phyloP scores from a whole-genome alignment of 106 monocot genomes.

The Dioscorea zingiberensis region DNA sequence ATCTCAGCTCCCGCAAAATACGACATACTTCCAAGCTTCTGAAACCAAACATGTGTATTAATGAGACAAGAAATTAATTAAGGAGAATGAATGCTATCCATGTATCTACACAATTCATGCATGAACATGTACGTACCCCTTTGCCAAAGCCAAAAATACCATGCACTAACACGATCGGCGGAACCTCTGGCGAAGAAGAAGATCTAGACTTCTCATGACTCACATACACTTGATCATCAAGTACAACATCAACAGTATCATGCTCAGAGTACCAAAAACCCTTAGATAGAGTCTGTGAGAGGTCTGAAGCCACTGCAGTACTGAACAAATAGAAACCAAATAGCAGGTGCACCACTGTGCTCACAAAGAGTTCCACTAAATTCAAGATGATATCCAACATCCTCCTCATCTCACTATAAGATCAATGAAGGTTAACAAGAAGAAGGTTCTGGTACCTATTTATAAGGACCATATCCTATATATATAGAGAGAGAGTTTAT shows the following conservation, averaged over 20 bases:
- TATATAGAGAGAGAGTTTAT: too few species aligned
- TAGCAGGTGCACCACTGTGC: slow-evolving; percentile 57
- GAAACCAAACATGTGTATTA: neutral
- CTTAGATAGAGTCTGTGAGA: slow-evolving; percentile 40
- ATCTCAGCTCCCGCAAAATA: slow-evolving; percentile 90
- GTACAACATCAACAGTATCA: slow-evolving; percentile 1
- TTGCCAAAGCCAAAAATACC: slow-evolving; percentile 92
- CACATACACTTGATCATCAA: too few species aligned
- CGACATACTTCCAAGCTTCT: slow-evolving; percentile 81
- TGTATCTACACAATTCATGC: too few species aligned
- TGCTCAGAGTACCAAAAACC: slow-evolving; percentile 7
- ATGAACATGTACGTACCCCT: slow-evolving; percentile 32
- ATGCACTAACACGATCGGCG: slow-evolving; percentile 87
- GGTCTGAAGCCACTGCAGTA: slow-evolving; percentile 72
- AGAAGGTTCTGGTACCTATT: too few species aligned
- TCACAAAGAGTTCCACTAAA: slow-evolving; percentile 52
- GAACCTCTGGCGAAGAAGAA: neutral
- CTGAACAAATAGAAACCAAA: slow-evolving; percentile 86
- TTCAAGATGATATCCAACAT: slow-evolving; percentile 26
- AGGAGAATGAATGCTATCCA: neutral
- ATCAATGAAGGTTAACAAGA: too few species aligned
- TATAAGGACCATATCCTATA: too few species aligned
- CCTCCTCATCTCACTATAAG: slow-evolving; percentile 45
- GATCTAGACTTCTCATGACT: too few species aligned
- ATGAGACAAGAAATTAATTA: neutral